Evolutionary conservation across 352 stramenopile species (phyloP).

Genomic region (Globisporangium megalacanthum): DNA sequence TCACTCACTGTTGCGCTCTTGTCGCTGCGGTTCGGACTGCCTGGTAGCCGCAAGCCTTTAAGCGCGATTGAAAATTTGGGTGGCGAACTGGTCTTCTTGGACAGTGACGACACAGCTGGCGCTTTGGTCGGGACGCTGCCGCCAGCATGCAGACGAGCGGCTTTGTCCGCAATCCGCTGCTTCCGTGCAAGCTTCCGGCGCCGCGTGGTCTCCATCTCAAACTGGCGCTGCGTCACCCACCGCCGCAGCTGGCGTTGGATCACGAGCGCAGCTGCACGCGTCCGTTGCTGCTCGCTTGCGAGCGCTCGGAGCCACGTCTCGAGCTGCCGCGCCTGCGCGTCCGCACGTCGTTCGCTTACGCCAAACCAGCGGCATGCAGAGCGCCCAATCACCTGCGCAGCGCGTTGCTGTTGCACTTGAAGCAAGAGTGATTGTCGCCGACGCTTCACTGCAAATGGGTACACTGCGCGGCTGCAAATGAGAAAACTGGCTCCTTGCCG

Average conservation of each 20-base stretch:
- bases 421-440: constrained; percentile 21
- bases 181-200: constrained; percentile 25
- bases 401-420: constrained; percentile 19
- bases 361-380: constrained; percentile 21
- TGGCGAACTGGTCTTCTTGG: not conserved
- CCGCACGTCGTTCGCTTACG: constrained; percentile 7
- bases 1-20: not conserved
- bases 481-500: constrained; percentile 39
- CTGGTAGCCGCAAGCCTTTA: constrained; percentile 1
- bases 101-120: not conserved
- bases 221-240: constrained; percentile 46
- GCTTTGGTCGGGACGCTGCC: not conserved
- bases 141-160: not conserved
- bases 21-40: not conserved
- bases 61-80: constrained; percentile 1
- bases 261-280: constrained; percentile 15
- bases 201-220: constrained; percentile 19
- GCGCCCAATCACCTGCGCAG: constrained; percentile 15
- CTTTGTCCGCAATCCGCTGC: constrained; percentile 25
- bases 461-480: constrained; percentile 34
- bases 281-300: constrained; percentile 17
- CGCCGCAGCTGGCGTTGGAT: constrained; percentile 47
- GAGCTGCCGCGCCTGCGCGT: constrained; percentile 11
- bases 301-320: constrained; percentile 24
- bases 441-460: constrained; percentile 32